These are phyloP conservation scores for Mayamaea pseudoterrestris DNA, from an alignment of 108 stramenopile genomes.

Conservation along the genomic window DNA sequence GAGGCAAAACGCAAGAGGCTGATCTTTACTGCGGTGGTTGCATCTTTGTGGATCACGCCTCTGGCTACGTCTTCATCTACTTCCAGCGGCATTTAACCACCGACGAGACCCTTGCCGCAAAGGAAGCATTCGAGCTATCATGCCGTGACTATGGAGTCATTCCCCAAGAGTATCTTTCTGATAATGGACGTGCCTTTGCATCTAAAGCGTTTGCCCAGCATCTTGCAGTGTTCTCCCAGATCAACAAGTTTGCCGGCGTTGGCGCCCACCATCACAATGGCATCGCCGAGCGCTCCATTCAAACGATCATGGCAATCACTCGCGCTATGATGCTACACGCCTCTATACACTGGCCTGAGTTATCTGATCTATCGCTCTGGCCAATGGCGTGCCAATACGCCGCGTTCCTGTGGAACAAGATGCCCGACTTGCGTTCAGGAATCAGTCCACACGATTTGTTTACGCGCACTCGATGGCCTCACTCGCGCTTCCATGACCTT, in stretches of 20 bases:
- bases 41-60: no score
- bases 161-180: slow-evolving; percentile 2
- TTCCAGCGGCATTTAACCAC: no score
- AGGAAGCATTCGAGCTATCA: no score
- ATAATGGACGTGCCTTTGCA: slow-evolving; percentile 3
- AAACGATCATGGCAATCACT: slow-evolving; percentile 13
- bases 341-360: slow-evolving; percentile 25
- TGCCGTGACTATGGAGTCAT: no score
- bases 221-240: slow-evolving; percentile 9
- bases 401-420: slow-evolving; percentile 17
- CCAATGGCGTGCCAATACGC: slow-evolving; percentile 35
- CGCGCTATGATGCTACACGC: slow-evolving; percentile 31
- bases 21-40: no score
- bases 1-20: no score
- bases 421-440: background rate
- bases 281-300: slow-evolving; percentile 22
- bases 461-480: background rate
- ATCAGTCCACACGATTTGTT: slow-evolving; percentile 6
- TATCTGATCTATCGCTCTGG: slow-evolving; percentile 19
- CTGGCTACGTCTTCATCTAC: no score
- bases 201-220: slow-evolving; percentile 3
- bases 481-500: background rate
- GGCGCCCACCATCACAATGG: slow-evolving; percentile 34
- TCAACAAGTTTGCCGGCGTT: slow-evolving; percentile 6
- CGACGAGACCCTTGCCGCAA: no score